phyloP scores from a whole-genome alignment of 305 asterid species.

The Fraxinus floribunda region DNA sequence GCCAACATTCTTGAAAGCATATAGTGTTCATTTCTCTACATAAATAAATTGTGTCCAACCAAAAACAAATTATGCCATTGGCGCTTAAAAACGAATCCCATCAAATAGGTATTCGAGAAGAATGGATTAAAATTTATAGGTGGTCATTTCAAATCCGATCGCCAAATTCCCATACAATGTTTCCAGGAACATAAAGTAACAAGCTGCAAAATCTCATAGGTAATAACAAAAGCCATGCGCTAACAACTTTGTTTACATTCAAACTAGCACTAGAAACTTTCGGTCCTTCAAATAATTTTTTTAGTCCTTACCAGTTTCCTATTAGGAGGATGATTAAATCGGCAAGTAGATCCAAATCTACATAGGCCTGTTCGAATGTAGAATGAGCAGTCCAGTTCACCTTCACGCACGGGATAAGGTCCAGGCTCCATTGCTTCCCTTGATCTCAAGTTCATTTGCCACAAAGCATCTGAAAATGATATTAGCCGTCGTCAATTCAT shows the following conservation, averaged over 20 bases:
- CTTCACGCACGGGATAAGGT: conserved; percentile 87
- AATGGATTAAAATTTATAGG: not conserved
- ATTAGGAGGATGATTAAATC: conserved; percentile 91
- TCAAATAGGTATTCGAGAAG: not conserved
- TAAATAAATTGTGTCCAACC: not conserved
- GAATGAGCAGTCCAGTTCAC: conserved; percentile 93
- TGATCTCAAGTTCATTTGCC: conserved; percentile 79
- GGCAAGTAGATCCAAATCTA: conserved; percentile 91
- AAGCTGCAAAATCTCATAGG: not conserved
- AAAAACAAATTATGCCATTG: not conserved
- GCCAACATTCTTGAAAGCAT: not conserved
- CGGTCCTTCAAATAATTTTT: not conserved
- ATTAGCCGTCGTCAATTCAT: conserved; percentile 23
- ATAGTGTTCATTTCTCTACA: not conserved
- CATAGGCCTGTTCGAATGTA: conserved; percentile 95
- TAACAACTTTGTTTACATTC: not conserved
- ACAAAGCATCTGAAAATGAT: conserved; percentile 57
- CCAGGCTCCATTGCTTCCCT: conserved; percentile 72
- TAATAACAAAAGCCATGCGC: not conserved
- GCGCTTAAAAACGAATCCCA: not conserved
- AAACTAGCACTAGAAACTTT: not conserved
- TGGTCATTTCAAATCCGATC: not conserved
- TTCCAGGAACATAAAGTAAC: not conserved
- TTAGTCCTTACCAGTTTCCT: conserved; percentile 69
- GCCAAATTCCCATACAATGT: not conserved